Percentiles rank a stretch among this genome's conserved stretches.
These are phyloP conservation scores for Tylopilus intermedius DNA, from an alignment of 768 basidiomycete genomes.

Conservation along the genomic window DNA sequence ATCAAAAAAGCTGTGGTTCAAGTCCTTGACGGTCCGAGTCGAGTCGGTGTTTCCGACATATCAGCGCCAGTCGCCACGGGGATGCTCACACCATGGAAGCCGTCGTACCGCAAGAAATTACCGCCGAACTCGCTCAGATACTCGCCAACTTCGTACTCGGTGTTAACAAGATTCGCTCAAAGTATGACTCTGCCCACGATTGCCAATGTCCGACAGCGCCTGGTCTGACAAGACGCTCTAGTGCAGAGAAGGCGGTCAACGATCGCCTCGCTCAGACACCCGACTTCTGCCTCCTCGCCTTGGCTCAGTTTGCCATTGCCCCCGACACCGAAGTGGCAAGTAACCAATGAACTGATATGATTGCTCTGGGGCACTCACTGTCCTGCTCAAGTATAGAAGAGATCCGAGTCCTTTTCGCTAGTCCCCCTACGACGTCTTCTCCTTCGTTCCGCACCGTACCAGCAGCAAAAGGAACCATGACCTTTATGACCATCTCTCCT, in stretches of 20 bases:
- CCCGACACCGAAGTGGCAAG: slow-evolving; percentile 78
- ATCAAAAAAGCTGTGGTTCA: neutral
- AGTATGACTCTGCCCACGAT: slow-evolving; percentile 33
- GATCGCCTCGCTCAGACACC: slow-evolving; percentile 74
- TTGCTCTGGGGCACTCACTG: slow-evolving; percentile 6
- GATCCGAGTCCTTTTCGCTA: slow-evolving; percentile 77
- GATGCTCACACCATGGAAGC: slow-evolving; percentile 28
- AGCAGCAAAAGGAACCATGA: slow-evolving; percentile 34
- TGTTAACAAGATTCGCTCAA: slow-evolving; percentile 76
- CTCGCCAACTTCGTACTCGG: slow-evolving; percentile 83
- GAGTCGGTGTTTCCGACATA: neutral
- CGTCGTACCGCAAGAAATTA: slow-evolving; percentile 56
- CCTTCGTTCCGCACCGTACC: slow-evolving; percentile 52
- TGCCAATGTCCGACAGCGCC: neutral
- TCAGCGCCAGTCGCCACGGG: neutral
- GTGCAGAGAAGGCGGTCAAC: slow-evolving; percentile 80
- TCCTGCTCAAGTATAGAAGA: slow-evolving; percentile 51
- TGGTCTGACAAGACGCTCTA: slow-evolving; percentile 21
- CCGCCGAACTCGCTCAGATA: slow-evolving; percentile 74
- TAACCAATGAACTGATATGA: slow-evolving; percentile 13
- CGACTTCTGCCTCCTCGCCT: slow-evolving; percentile 72
- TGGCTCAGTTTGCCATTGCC: slow-evolving; percentile 72
- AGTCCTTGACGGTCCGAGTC: neutral
- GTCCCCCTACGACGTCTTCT: slow-evolving; percentile 76
- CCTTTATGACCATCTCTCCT: slow-evolving; percentile 72